Percentiles rank a stretch among this genome's conserved stretches.
Conservation (phyloP, 2,329 filamentous ascomycete genomes). For the Neospermospora avenae region DNA sequence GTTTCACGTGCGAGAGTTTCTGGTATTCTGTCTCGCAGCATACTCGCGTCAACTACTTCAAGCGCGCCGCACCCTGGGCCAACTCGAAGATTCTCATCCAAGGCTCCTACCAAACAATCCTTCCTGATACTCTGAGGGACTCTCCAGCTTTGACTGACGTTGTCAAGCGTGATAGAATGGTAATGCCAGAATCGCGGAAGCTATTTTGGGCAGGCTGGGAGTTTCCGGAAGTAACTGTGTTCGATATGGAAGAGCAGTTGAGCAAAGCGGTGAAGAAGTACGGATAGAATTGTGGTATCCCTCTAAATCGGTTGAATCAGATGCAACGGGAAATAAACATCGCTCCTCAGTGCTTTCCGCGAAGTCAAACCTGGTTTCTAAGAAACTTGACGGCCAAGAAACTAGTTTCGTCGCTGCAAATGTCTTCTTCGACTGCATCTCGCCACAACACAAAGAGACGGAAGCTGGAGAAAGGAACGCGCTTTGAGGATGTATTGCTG, state of each 20-base stretch:
- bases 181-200: not conserved
- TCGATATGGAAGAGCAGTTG: not conserved
- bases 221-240: not conserved
- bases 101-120: constrained; percentile 6
- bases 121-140: not conserved
- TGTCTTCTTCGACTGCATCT: not conserved
- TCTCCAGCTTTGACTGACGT: not conserved
- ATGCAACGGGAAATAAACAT: not conserved
- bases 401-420: not conserved
- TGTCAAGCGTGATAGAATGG: not conserved
- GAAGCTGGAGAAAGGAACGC: not conserved
- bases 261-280: not conserved
- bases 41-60: not conserved
- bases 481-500: not conserved
- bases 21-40: not conserved
- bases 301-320: not conserved
- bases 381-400: not conserved
- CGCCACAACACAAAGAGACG: not conserved
- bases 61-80: constrained; percentile 8
- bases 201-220: not conserved
- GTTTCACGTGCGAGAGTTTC: not conserved
- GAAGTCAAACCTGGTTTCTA: not conserved
- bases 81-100: constrained; percentile 4
- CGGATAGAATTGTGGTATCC: not conserved
- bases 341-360: not conserved